A percentile compares a stretch with the other conserved stretches of the same genome.
Conservation (phyloP, 179 eudicot genomes). For the Vitellaria paradoxa region DNA sequence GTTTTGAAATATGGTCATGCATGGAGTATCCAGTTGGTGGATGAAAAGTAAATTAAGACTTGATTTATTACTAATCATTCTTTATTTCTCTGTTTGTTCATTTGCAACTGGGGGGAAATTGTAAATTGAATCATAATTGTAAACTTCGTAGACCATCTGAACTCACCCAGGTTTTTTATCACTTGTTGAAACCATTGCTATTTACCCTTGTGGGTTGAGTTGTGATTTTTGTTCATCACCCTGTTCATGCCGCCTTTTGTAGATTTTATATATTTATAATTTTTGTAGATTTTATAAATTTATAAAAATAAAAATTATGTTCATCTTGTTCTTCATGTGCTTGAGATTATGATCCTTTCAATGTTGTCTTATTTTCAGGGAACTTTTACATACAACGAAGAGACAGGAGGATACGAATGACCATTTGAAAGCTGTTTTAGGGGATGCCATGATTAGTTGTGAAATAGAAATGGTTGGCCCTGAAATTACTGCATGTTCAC, state of each 20-base stretch:
- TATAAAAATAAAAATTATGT: background rate
- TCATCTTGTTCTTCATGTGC: background rate
- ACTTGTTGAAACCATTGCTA: too few relatives aligned
- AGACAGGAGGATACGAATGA: constrained; percentile 65
- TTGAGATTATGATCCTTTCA: background rate
- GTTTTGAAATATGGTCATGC: background rate
- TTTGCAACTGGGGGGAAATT: background rate
- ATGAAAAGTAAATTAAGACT: background rate
- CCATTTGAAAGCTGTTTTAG: constrained; percentile 44
- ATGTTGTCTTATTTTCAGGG: constrained; percentile 35
- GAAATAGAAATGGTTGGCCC: constrained; percentile 70
- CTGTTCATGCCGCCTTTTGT: too few relatives aligned
- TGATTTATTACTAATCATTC: background rate
- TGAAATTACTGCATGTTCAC: constrained; percentile 60
- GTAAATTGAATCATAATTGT: background rate
- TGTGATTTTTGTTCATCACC: too few relatives aligned
- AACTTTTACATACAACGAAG: constrained; percentile 74
- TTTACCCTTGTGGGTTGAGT: too few relatives aligned
- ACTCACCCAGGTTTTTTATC: too few relatives aligned
- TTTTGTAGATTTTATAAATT: too few relatives aligned
- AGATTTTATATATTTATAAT: too few relatives aligned
- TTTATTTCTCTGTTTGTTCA: background rate
- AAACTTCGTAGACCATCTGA: background rate
- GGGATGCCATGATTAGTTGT: constrained; percentile 59
- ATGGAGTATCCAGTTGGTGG: background rate